A percentile compares a stretch with the other conserved stretches of the same genome.
phyloP scores from a whole-genome alignment of 805 yeast genomes.

The Candida stauntonica region DNA sequence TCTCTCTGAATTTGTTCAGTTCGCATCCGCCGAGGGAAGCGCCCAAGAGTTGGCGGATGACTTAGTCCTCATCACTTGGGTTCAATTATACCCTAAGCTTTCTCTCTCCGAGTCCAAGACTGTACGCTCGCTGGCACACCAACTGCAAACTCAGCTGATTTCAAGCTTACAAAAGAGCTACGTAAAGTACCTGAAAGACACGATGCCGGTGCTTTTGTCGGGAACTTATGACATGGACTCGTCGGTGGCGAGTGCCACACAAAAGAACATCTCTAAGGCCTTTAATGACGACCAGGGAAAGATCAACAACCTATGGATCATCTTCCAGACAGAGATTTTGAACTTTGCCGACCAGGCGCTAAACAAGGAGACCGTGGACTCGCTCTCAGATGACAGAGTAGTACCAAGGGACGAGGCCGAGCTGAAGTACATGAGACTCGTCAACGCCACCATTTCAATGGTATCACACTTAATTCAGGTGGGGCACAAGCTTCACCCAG shows the following conservation, averaged over 20 bases:
- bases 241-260: constrained; percentile 49
- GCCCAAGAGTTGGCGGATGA: constrained; percentile 42
- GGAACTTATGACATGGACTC: constrained; percentile 72
- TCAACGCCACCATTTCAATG: constrained; percentile 46
- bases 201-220: constrained; percentile 68
- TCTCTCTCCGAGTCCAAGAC: constrained; percentile 65
- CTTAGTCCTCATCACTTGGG: constrained; percentile 57
- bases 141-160: constrained; percentile 55
- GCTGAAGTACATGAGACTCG: constrained; percentile 56
- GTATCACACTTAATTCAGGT: constrained; percentile 33
- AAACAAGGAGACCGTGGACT: constrained; percentile 51
- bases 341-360: constrained; percentile 50
- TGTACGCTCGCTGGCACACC: constrained; percentile 61
- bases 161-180: constrained; percentile 47
- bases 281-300: constrained; percentile 55
- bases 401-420: constrained; percentile 61
- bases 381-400: constrained; percentile 73
- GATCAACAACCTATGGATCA: constrained; percentile 53
- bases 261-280: constrained; percentile 41
- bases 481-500: constrained; percentile 17
- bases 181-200: constrained; percentile 62
- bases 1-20: constrained; percentile 45
- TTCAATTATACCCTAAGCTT: constrained; percentile 78
- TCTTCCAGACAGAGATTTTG: constrained; percentile 53
- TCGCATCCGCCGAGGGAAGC: constrained; percentile 23